These are phyloP conservation scores for Collybiopsis luxurians DNA, from an alignment of 768 basidiomycete genomes.

Conservation along the genomic window DNA sequence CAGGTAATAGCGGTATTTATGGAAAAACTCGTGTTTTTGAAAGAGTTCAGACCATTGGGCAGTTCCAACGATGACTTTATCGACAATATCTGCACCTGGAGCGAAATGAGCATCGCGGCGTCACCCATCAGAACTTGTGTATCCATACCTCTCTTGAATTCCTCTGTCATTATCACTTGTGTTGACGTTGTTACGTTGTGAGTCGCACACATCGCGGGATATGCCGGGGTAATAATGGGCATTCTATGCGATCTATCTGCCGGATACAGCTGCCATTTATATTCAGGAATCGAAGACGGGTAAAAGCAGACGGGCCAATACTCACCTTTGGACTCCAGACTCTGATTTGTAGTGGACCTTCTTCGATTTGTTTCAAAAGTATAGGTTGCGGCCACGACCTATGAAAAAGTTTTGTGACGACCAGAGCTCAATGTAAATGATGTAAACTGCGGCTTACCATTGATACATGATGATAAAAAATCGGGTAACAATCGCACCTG, in stretches of 20 bases:
- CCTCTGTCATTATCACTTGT: slow-evolving; percentile 93
- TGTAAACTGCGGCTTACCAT: no score
- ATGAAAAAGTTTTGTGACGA: slow-evolving; percentile 4
- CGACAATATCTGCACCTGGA: slow-evolving; percentile 90
- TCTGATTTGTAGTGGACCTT: slow-evolving; percentile 87
- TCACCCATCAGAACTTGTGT: neutral
- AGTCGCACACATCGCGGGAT: slow-evolving; percentile 98
- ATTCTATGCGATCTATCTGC: slow-evolving; percentile 93
- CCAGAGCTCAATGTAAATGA: neutral
- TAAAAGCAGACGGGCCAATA: neutral
- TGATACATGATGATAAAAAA: slow-evolving; percentile 99
- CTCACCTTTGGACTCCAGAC: slow-evolving; percentile 97
- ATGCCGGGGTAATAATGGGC: slow-evolving; percentile 99
- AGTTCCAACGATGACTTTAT: slow-evolving; percentile 82
- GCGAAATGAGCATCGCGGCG: neutral
- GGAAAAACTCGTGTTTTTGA: slow-evolving; percentile 93
- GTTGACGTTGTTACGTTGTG: slow-evolving; percentile 97
- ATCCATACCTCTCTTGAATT: slow-evolving; percentile 82
- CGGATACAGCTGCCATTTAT: slow-evolving; percentile 70
- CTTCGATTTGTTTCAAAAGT: slow-evolving; percentile 94
- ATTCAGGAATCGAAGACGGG: slow-evolving; percentile 4
- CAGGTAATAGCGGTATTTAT: slow-evolving; percentile 93
- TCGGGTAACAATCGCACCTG: slow-evolving; percentile 93
- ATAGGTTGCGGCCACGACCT: slow-evolving; percentile 99
- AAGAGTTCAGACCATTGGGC: slow-evolving; percentile 95